Evolutionary conservation across 2,329 filamentous ascomycete genomes (phyloP).

Genomic region (Pseudocercospora vitis): DNA sequence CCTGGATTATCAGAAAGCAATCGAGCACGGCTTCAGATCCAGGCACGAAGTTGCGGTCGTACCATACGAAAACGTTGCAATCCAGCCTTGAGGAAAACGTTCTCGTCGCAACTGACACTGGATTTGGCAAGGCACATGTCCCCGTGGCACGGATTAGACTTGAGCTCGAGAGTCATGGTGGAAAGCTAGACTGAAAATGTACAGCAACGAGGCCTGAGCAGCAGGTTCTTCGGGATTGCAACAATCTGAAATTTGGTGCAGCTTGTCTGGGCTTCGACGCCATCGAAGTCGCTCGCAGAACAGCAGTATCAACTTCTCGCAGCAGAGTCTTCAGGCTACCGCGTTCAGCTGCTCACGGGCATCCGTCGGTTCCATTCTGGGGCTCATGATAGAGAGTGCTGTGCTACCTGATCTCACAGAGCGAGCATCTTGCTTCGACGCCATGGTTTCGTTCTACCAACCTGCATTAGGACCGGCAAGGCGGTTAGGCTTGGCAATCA

Average conservation of each 20-base stretch:
- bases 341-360: slow-evolving; percentile 65
- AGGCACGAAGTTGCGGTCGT: slow-evolving; percentile 40
- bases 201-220: too few relatives aligned
- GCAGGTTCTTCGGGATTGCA: too few relatives aligned
- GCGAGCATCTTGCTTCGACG: slow-evolving; percentile 32
- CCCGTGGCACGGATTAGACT: slow-evolving; percentile 47
- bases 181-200: slow-evolving; percentile 36
- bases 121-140: slow-evolving; percentile 51
- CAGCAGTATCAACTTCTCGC: slow-evolving; percentile 45
- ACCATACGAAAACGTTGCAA: slow-evolving; percentile 53
- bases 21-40: not conserved
- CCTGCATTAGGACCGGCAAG: too few relatives aligned
- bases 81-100: slow-evolving; percentile 47
- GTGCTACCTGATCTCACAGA: slow-evolving; percentile 36
- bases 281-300: slow-evolving; percentile 47
- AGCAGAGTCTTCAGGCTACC: slow-evolving; percentile 47
- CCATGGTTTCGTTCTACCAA: too few relatives aligned
- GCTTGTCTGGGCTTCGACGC: slow-evolving; percentile 50
- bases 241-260: slow-evolving; percentile 28
- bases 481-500: slow-evolving; percentile 4
- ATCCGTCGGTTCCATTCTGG: too few relatives aligned
- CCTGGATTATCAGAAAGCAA: too few relatives aligned
- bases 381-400: slow-evolving; percentile 32
- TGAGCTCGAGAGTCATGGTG: slow-evolving; percentile 44
- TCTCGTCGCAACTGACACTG: slow-evolving; percentile 53